Base-by-base conservation (phyloP, 148 eudicot species). In the Rheum nobile region DNA sequence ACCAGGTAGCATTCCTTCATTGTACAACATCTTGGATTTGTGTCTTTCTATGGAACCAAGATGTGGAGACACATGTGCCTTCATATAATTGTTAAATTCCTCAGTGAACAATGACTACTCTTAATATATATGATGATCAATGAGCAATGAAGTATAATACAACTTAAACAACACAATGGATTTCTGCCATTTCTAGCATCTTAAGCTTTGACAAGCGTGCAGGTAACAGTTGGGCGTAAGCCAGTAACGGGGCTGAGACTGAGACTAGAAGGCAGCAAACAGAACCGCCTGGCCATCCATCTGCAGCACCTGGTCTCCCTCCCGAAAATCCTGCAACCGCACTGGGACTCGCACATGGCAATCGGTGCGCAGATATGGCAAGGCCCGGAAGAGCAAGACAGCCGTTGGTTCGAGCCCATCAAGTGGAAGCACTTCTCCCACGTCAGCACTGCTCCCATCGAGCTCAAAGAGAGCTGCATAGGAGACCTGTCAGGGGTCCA, bases 321-420 rank as follows among this genome's bases (percentile, higher is more conserved):
- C 67, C 99, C 99, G 0, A 95, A 95, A 79, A 87, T 90, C 59
- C 96, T 95, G 42, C 97, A 92, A 73, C 99, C 97, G 47, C 99
- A 95, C 67, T 95, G 99, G 99, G 99, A 90, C 77, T 52, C 94
- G 13, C 96, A 95, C 79, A 84, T 92, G 87, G 92, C 96, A 72
- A 95, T 95, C 6, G 99, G 99, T 54, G 97, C 96, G 47, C 99
- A 90, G 52, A 91, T 82, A 75, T 95, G 99, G 99, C 90, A 86
- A 80, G 99, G 99, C 39, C 99, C 99, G 0, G 99, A 95, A 73
- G 99, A 95, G 84, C 99, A 95, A 75, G 99, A 95, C 50, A 95
- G 99, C 80, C 93, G 99, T 44, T 95, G 99, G 99, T 95, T 95
- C 31, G 99, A 95, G 77, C 94, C 99, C 6, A 95, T 95, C 29